phyloP scores from a whole-genome alignment of 177 flowering plant genomes.

The Vitis hybrid region DNA sequence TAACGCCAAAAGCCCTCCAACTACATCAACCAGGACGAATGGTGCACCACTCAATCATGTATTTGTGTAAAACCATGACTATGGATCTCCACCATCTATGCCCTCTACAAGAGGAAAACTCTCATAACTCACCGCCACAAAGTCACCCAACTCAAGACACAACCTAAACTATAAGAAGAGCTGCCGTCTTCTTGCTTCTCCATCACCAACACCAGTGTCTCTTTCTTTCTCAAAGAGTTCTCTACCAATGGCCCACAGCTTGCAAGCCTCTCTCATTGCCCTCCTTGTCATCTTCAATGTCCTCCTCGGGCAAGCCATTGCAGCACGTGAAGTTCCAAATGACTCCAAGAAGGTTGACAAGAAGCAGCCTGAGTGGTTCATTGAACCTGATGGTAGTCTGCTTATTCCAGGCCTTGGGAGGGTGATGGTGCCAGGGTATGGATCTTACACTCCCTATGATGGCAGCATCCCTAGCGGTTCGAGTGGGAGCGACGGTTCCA shows the following conservation, averaged over 20 bases:
- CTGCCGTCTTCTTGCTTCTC: not conserved
- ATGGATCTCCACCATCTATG: not conserved
- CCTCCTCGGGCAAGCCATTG: conserved; percentile 21
- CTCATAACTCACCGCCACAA: conserved; percentile 26
- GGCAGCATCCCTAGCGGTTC: conserved; percentile 5
- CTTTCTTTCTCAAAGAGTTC: not conserved
- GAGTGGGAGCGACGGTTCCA: conserved; percentile 5
- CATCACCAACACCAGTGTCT: not conserved
- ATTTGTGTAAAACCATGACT: not conserved
- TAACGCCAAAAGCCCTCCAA: no score
- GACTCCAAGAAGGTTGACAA: conserved; percentile 10
- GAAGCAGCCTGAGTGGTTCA: conserved; percentile 33
- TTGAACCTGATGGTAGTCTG: conserved; percentile 17
- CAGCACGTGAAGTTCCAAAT: conserved; percentile 28
- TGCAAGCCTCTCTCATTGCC: conserved; percentile 14
- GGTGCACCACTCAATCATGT: no score
- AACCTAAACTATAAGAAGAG: conserved; percentile 18
- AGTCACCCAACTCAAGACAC: conserved; percentile 12
- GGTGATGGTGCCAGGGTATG: conserved; percentile 17
- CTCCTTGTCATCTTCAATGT: conserved; percentile 24
- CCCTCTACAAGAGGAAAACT: not conserved
- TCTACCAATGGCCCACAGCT: conserved; percentile 27
- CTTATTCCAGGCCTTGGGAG: conserved; percentile 40
- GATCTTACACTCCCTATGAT: conserved; percentile 2
- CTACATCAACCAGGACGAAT: no score